Conservation (phyloP, 2,329 filamentous ascomycete species). For the Colletotrichum abscissum region DNA sequence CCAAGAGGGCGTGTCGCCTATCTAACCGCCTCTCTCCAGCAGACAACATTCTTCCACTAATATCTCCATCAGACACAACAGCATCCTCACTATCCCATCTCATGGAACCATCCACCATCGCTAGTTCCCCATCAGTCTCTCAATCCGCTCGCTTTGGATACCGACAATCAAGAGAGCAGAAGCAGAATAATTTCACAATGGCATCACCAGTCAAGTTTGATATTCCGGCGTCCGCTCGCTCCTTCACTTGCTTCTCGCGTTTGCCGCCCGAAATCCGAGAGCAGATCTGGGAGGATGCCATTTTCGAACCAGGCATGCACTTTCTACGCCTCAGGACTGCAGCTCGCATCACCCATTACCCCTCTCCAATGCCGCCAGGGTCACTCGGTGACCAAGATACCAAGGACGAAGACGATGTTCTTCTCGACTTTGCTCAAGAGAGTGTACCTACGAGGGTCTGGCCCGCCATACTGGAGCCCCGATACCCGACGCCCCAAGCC, state of each 20-base stretch:
- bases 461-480: constrained; percentile 39
- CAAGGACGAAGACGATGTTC: constrained; percentile 36
- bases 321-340: constrained; percentile 41
- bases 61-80: background rate
- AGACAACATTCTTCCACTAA: background rate
- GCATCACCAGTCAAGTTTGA: constrained; percentile 43
- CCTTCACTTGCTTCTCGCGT: constrained; percentile 45
- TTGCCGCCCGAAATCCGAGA: constrained; percentile 49
- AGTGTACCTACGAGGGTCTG: constrained; percentile 31
- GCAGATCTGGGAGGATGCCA: constrained; percentile 46
- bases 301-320: constrained; percentile 48
- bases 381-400: constrained; percentile 11
- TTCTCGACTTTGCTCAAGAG: constrained; percentile 40
- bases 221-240: constrained; percentile 44
- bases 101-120: background rate
- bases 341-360: background rate
- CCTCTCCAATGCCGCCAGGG: background rate
- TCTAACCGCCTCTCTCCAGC: background rate
- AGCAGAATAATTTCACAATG: background rate
- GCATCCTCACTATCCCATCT: background rate
- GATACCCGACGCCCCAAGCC: constrained; percentile 42
- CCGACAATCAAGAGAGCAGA: background rate
- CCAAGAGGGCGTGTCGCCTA: background rate
- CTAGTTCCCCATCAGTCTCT: background rate
- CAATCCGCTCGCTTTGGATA: background rate